Percentiles rank a stretch among this genome's conserved stretches.
Evolutionary conservation across 805 yeast genomes (phyloP).

Genomic region (Yamadazyma olivae): DNA sequence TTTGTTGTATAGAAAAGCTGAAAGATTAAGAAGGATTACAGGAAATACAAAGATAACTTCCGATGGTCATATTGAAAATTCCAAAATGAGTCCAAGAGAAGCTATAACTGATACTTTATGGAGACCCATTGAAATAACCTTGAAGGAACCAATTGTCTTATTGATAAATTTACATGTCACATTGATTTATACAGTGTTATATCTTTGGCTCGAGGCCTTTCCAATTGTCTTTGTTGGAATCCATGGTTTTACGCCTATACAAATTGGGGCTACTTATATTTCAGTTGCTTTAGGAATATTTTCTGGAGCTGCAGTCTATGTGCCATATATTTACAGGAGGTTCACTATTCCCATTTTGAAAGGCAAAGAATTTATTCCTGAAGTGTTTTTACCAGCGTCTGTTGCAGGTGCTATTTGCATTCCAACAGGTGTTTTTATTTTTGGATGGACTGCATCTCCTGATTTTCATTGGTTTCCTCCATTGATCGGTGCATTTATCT

Average conservation of each 20-base stretch:
- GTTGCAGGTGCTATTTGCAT: constrained; percentile 38
- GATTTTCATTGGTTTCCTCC: constrained; percentile 50
- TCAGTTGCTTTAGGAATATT: constrained; percentile 47
- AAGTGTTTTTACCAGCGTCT: constrained; percentile 38
- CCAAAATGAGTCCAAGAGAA: constrained; percentile 16
- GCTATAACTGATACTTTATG: constrained; percentile 32
- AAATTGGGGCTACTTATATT: constrained; percentile 46
- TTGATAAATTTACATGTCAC: constrained; percentile 52
- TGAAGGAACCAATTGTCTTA: constrained; percentile 56
- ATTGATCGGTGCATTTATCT: constrained; percentile 40
- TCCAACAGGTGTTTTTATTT: constrained; percentile 44
- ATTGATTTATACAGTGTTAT: constrained; percentile 50
- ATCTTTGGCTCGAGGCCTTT: constrained; percentile 50
- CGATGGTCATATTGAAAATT: constrained; percentile 34
- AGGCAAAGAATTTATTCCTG: constrained; percentile 33
- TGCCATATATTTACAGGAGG: constrained; percentile 21
- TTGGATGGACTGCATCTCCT: constrained; percentile 48
- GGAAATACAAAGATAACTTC: constrained; percentile 44
- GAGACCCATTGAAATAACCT: constrained; percentile 49
- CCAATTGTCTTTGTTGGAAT: constrained; percentile 49
- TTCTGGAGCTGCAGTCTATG: constrained; percentile 31
- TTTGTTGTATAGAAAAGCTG: constrained; percentile 46
- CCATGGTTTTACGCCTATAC: constrained; percentile 46
- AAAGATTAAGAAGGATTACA: constrained; percentile 45
- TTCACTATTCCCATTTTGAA: constrained; percentile 20